Percentiles rank a stretch among this genome's conserved stretches.
phyloP scores from a whole-genome alignment of 2,329 filamentous ascomycete species.

The Fusarium sp. region DNA sequence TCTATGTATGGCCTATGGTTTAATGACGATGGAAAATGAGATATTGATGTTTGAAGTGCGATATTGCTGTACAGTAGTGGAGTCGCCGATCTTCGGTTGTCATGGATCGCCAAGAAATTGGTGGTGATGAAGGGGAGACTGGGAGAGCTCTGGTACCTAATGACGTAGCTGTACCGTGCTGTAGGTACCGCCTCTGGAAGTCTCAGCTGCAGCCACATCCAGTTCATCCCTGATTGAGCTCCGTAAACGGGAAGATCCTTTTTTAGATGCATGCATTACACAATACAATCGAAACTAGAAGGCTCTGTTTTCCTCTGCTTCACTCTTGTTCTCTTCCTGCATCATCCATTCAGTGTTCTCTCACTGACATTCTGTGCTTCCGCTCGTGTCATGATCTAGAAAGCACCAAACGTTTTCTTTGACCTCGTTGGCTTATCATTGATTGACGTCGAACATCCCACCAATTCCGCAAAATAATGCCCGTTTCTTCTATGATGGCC shows the following conservation, averaged over 20 bases:
- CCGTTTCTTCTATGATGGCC: constrained; percentile 37
- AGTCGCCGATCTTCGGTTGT: constrained; percentile 30
- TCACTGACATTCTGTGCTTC: constrained; percentile 2
- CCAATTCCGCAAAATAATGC: constrained; percentile 28
- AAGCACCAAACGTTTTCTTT: background rate
- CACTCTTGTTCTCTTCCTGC: background rate
- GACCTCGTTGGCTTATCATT: background rate
- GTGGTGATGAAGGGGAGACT: constrained; percentile 5
- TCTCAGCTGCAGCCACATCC: constrained; percentile 2
- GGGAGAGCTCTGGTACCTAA: constrained; percentile 14
- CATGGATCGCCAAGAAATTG: constrained; percentile 34
- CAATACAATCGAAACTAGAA: constrained; percentile 9
- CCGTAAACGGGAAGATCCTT: constrained; percentile 29
- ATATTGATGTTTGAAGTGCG: constrained; percentile 7
- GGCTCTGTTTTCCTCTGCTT: constrained; percentile 1
- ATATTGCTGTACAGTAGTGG: constrained; percentile 14
- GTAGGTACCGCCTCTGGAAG: constrained; percentile 1
- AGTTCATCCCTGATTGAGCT: constrained; percentile 23
- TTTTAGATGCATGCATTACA: constrained; percentile 21
- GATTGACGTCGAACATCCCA: constrained; percentile 4
- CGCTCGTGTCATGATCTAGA: constrained; percentile 22
- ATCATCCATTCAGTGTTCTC: constrained; percentile 15
- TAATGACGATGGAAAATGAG: constrained; percentile 12
- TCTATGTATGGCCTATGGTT: background rate
- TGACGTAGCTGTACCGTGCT: constrained; percentile 26